phyloP scores from a whole-genome alignment of 768 basidiomycete species.

The Pleurotus platypus region DNA sequence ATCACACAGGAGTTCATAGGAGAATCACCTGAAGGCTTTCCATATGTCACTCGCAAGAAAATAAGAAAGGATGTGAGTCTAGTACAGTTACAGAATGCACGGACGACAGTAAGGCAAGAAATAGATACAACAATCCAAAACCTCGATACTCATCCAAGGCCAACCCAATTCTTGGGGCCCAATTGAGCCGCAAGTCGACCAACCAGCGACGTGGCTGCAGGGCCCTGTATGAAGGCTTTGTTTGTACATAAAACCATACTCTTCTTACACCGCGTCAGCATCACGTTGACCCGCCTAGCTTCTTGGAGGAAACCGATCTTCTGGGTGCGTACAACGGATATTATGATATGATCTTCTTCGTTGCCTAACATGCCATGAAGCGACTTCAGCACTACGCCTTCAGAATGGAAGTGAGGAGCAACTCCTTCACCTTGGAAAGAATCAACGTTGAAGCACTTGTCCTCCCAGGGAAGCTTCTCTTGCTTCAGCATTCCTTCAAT shows the following conservation, averaged over 20 bases:
- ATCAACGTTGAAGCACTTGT: constrained; percentile 74
- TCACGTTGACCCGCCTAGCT: constrained; percentile 73
- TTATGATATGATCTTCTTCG: constrained; percentile 69
- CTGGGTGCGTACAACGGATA: constrained; percentile 64
- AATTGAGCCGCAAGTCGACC: constrained; percentile 36
- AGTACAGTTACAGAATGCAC: too few species aligned
- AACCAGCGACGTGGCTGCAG: constrained; percentile 44
- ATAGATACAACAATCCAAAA: too few species aligned
- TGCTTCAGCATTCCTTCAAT: constrained; percentile 49
- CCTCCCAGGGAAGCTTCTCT: constrained; percentile 44
- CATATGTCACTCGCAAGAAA: too few species aligned
- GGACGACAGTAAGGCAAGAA: too few species aligned
- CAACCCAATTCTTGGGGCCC: constrained; percentile 36
- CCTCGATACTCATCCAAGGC: constrained; percentile 20
- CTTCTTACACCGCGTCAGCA: constrained; percentile 77
- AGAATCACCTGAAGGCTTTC: neutral
- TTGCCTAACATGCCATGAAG: constrained; percentile 44
- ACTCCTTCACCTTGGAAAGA: constrained; percentile 63
- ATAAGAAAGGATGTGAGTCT: too few species aligned
- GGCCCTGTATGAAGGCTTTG: constrained; percentile 54
- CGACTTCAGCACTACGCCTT: neutral
- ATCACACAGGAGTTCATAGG: too few species aligned
- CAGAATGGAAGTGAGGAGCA: neutral
- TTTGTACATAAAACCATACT: constrained; percentile 77
- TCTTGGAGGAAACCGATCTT: constrained; percentile 62